Evolutionary conservation across 768 basidiomycete genomes (phyloP).

Genomic region (Lactarius indigo): DNA sequence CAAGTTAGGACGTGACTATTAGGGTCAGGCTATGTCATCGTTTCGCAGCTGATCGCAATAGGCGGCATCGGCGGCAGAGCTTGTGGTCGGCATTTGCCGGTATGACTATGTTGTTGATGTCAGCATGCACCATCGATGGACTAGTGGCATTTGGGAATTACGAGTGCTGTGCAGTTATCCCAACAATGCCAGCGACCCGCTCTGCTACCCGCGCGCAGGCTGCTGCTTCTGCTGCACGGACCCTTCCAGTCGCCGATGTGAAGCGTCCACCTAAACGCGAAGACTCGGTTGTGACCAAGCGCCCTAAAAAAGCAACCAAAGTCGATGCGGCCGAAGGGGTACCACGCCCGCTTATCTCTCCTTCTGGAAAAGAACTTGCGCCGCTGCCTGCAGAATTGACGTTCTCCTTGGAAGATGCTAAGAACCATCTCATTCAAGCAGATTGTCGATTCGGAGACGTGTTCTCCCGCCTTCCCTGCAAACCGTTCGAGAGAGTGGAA

Average conservation of each 20-base stretch:
- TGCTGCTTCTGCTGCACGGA: background rate
- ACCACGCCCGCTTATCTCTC: background rate
- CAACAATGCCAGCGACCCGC: slow-evolving; percentile 29
- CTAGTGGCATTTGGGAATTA: background rate
- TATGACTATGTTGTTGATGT: background rate
- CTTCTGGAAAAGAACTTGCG: slow-evolving; percentile 9
- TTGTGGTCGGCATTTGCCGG: slow-evolving; percentile 6
- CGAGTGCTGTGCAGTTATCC: background rate
- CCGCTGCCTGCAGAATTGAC: slow-evolving; percentile 67
- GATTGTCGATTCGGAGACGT: slow-evolving; percentile 71
- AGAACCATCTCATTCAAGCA: slow-evolving; percentile 58
- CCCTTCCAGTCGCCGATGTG: slow-evolving; percentile 1
- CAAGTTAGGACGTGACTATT: background rate
- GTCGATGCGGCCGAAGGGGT: background rate
- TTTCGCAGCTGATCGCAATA: background rate
- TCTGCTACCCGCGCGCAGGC: slow-evolving; percentile 25
- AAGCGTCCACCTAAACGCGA: slow-evolving; percentile 10
- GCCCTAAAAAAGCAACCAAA: slow-evolving; percentile 7
- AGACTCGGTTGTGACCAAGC: slow-evolving; percentile 10
- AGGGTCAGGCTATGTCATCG: background rate
- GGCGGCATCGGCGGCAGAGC: background rate
- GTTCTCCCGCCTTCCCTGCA: slow-evolving; percentile 63
- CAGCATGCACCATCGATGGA: background rate
- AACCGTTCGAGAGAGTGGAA: slow-evolving; percentile 72
- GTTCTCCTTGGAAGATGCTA: slow-evolving; percentile 78